phyloP scores from a whole-genome alignment of 306 rosid species.

The Inga leiocalycina region DNA sequence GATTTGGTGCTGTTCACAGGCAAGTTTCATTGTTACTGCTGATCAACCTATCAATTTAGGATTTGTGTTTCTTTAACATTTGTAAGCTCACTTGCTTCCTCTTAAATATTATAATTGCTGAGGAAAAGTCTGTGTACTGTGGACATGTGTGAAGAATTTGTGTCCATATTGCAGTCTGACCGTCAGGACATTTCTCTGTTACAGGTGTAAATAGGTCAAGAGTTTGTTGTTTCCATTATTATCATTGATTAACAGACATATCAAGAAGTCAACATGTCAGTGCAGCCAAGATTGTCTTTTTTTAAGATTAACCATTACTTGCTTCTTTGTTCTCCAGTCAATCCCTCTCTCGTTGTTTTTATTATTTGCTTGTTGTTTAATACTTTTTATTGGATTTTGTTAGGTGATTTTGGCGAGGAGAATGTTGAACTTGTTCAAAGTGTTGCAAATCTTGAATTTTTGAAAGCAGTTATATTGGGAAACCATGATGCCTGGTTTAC shows the following conservation, averaged over 20 bases:
- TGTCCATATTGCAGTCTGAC: conserved; percentile 6
- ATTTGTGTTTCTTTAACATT: conserved; percentile 23
- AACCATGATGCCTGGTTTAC: conserved; percentile 96
- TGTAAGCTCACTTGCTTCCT: conserved; percentile 32
- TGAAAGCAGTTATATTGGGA: conserved; percentile 86
- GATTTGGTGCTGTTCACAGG: conserved; percentile 99
- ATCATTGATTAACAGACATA: not conserved
- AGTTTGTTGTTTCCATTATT: conserved; percentile 14
- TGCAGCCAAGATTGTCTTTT: conserved; percentile 19
- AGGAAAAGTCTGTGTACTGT: conserved; percentile 24
- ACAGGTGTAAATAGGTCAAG: conserved; percentile 7
- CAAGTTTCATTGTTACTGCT: conserved; percentile 50
- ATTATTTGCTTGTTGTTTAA: not conserved
- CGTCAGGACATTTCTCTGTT: conserved; percentile 23
- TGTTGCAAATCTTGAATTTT: conserved; percentile 66
- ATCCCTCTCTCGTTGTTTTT: not conserved
- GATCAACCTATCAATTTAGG: conserved; percentile 29
- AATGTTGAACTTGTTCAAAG: conserved; percentile 80
- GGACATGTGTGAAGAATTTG: conserved; percentile 26
- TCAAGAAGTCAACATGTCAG: conserved; percentile 12
- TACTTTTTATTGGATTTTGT: conserved; percentile 28
- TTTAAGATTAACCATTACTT: conserved; percentile 28
- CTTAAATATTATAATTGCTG: conserved; percentile 25
- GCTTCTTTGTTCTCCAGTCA: conserved; percentile 4
- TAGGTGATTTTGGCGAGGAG: conserved; percentile 97